A percentile compares a stretch with the other conserved stretches of the same genome.
phyloP scores from a whole-genome alignment of 108 stramenopile species.

The Discostella pseudostelligera region DNA sequence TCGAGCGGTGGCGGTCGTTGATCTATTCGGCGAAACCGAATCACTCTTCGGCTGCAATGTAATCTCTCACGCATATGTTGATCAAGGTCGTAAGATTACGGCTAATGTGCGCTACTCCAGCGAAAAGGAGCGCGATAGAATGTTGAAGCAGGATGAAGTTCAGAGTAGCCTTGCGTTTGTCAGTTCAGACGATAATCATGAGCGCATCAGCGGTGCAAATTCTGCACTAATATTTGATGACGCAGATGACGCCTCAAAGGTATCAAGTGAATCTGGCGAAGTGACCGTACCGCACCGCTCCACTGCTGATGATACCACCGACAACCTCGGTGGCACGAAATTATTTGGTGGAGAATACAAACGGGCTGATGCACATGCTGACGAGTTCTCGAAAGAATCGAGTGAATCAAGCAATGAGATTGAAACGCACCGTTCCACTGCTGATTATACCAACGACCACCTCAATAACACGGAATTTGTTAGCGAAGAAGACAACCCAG shows the following conservation, averaged over 20 bases:
- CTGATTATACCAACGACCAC: not conserved
- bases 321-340: too few relatives aligned
- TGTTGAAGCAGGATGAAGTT: not conserved
- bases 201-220: not conserved
- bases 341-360: too few relatives aligned
- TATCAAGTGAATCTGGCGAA: too few relatives aligned
- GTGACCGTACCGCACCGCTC: too few relatives aligned
- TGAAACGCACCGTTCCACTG: too few relatives aligned
- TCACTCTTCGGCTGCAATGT: slow-evolving; percentile 10
- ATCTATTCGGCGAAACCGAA: slow-evolving; percentile 11
- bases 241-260: too few relatives aligned
- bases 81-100: too few relatives aligned
- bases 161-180: not conserved
- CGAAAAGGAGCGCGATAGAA: not conserved
- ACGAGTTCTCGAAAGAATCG: too few relatives aligned
- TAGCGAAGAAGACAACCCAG: not conserved
- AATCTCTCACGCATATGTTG: not conserved
- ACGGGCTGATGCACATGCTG: too few relatives aligned
- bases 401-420: too few relatives aligned
- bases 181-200: not conserved
- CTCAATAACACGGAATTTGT: not conserved
- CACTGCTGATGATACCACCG: too few relatives aligned
- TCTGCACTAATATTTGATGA: not conserved
- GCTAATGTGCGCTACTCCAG: not conserved
- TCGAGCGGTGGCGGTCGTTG: not conserved